Evolutionary conservation across 805 yeast genomes (phyloP).

Genomic region (Hanseniaspora taiwanica): DNA sequence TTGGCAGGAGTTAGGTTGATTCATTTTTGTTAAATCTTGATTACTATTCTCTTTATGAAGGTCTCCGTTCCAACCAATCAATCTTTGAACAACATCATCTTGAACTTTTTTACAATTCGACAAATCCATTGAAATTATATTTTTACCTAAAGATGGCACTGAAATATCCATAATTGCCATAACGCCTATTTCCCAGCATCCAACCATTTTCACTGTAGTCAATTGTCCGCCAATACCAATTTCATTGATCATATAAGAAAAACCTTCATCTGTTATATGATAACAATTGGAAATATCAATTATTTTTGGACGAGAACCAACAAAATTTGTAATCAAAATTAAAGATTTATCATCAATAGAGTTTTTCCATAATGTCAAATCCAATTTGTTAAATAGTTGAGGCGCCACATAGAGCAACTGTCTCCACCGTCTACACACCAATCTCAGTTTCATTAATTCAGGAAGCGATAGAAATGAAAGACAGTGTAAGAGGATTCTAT

Average conservation of each 20-base stretch:
- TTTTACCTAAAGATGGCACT: slow-evolving; percentile 47
- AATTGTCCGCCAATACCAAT: slow-evolving; percentile 55
- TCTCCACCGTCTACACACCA: slow-evolving; percentile 56
- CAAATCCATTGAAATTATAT: slow-evolving; percentile 47
- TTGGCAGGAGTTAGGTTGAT: no score
- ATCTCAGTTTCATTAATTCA: slow-evolving; percentile 43
- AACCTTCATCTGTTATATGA: slow-evolving; percentile 66
- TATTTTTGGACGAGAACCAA: slow-evolving; percentile 48
- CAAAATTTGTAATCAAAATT: slow-evolving; percentile 50
- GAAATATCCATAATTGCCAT: slow-evolving; percentile 74
- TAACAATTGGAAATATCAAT: slow-evolving; percentile 62
- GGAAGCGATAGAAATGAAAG: slow-evolving; percentile 43
- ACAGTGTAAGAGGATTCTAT: slow-evolving; percentile 38
- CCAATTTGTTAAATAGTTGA: slow-evolving; percentile 36
- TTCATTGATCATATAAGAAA: slow-evolving; percentile 55
- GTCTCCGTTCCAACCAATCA: slow-evolving; percentile 39
- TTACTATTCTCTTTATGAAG: not conserved
- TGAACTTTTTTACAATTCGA: slow-evolving; percentile 62
- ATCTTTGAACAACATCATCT: slow-evolving; percentile 56
- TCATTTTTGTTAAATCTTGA: no score
- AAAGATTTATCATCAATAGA: slow-evolving; percentile 44
- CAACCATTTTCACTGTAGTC: slow-evolving; percentile 42
- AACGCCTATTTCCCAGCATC: slow-evolving; percentile 67
- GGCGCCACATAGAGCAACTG: slow-evolving; percentile 47
- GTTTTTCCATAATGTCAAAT: slow-evolving; percentile 51